Evolutionary conservation across 441 rosid genomes (phyloP).

Genomic region (Populus tomentosa): DNA sequence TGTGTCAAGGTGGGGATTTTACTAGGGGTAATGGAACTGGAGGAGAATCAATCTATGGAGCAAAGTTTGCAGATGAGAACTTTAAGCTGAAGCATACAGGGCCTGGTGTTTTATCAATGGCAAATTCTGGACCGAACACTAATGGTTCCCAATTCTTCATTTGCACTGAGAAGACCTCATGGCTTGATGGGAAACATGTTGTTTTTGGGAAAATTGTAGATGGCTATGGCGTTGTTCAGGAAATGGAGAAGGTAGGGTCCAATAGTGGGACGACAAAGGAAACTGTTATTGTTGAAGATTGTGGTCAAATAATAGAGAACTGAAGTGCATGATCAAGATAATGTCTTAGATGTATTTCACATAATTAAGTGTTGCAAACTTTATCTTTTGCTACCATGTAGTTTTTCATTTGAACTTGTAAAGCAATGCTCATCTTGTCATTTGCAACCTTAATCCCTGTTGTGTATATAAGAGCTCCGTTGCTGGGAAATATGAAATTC

Average conservation of each 20-base stretch:
- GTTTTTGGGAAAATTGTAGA: conserved; percentile 78
- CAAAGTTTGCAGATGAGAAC: conserved; percentile 69
- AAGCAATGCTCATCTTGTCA: too few relatives aligned
- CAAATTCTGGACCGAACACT: conserved; percentile 62
- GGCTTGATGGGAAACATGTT: conserved; percentile 83
- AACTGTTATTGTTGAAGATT: conserved; percentile 58
- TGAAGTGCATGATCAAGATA: conserved; percentile 7
- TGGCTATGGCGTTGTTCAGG: conserved; percentile 56
- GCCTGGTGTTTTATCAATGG: conserved; percentile 73
- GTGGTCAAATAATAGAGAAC: conserved; percentile 51
- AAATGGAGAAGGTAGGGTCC: conserved; percentile 63
- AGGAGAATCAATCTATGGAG: conserved; percentile 69
- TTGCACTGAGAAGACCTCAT: conserved; percentile 49
- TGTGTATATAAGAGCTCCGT: too few relatives aligned
- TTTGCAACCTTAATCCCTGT: too few relatives aligned
- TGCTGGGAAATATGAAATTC: too few relatives aligned
- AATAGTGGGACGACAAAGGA: conserved; percentile 42
- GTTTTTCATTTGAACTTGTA: too few relatives aligned
- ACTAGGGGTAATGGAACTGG: conserved; percentile 76
- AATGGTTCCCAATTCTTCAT: conserved; percentile 82
- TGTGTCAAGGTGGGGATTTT: conserved; percentile 87
- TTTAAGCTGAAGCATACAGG: conserved; percentile 64
- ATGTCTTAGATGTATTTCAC: background rate
- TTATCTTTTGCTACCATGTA: too few relatives aligned
- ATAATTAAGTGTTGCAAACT: background rate